Evolutionary conservation across 139 green algal species (phyloP).

Genomic region (Chlamydomonas sphaeroides): DNA sequence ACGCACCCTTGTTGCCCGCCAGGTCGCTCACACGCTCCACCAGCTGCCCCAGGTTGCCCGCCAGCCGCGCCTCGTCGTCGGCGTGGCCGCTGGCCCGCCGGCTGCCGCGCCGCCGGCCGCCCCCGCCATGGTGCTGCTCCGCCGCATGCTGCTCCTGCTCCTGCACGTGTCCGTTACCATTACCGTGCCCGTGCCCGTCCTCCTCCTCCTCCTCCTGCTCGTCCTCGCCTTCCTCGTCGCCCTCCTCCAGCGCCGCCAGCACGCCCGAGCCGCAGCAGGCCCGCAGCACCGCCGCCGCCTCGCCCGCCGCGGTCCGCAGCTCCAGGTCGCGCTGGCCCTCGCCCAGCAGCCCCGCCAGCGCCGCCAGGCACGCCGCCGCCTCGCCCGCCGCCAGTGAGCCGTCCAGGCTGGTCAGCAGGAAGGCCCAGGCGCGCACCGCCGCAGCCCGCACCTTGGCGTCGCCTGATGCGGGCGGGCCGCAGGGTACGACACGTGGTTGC

Average conservation of each 20-base stretch:
- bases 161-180: too few relatives aligned
- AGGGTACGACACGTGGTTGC: too few relatives aligned
- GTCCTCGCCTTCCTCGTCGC: slow-evolving; percentile 27
- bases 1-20: slow-evolving; percentile 69
- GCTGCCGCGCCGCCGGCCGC: slow-evolving; percentile 5
- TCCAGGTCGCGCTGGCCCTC: slow-evolving; percentile 22
- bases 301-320: slow-evolving; percentile 64
- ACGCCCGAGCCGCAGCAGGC: slow-evolving; percentile 41
- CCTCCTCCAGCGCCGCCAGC: slow-evolving; percentile 30
- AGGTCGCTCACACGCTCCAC: slow-evolving; percentile 77
- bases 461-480: background rate
- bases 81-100: background rate
- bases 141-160: background rate
- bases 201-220: slow-evolving; percentile 14
- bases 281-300: slow-evolving; percentile 73
- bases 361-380: slow-evolving; percentile 56
- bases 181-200: background rate
- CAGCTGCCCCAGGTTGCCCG: slow-evolving; percentile 61
- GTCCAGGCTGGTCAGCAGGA: slow-evolving; percentile 73
- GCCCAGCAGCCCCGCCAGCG: slow-evolving; percentile 50
- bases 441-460: slow-evolving; percentile 38
- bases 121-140: slow-evolving; percentile 6
- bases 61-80: background rate
- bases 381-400: slow-evolving; percentile 29
- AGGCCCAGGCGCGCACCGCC: slow-evolving; percentile 70